Evolutionary conservation across 202 grass and related monocot genomes (phyloP).

Genomic region (Zoysia matrella): DNA sequence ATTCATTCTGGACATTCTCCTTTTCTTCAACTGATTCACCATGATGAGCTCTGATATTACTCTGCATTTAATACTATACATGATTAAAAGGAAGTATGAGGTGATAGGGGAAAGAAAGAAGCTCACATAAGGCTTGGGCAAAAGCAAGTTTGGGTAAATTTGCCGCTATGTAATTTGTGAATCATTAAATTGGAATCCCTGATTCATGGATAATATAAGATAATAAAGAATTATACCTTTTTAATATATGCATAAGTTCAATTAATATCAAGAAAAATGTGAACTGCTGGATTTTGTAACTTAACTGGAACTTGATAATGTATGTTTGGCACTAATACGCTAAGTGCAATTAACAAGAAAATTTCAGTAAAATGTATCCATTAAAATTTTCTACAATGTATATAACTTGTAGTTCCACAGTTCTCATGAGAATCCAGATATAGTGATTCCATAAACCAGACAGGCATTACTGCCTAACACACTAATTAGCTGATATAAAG

Average conservation of each 20-base stretch:
- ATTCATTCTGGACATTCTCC: constrained; percentile 54
- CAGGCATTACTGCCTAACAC: background rate
- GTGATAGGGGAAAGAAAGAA: constrained; percentile 26
- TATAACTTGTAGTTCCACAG: background rate
- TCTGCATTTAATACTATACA: constrained; percentile 80
- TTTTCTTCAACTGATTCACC: constrained; percentile 62
- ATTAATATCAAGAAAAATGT: constrained; percentile 21
- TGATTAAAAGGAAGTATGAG: constrained; percentile 59
- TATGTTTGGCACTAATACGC: background rate
- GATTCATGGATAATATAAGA: background rate
- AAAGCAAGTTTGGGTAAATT: constrained; percentile 16
- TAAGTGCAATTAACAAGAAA: background rate
- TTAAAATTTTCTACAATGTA: background rate
- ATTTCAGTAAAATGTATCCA: background rate
- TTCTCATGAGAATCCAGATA: background rate
- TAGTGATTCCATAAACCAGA: background rate
- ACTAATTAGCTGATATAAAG: constrained; percentile 10
- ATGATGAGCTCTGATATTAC: constrained; percentile 73
- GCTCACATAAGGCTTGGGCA: constrained; percentile 21
- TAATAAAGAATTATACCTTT: constrained; percentile 11
- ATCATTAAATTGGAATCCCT: background rate
- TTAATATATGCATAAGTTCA: constrained; percentile 1
- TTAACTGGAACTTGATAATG: background rate
- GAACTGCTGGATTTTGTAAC: background rate
- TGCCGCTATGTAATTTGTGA: background rate